Percentiles rank a stretch among this genome's conserved stretches.
These are phyloP conservation scores for Pseudisothecium myosuroides DNA, from an alignment of 225 moss, liverwort and hornwort genomes.

Conservation along the genomic window DNA sequence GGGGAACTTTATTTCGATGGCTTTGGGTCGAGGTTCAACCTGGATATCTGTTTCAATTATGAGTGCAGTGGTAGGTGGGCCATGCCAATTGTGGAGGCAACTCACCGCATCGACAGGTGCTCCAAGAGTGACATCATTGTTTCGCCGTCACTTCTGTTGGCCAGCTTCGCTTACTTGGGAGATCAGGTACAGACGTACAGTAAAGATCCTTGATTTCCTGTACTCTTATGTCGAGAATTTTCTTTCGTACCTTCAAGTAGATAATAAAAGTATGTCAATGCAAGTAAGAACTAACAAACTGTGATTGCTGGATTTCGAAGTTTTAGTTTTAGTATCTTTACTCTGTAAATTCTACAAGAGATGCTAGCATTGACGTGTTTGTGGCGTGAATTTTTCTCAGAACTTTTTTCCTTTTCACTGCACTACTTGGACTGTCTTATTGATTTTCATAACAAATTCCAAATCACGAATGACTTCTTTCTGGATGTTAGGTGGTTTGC, in stretches of 20 bases:
- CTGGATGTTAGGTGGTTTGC: too few relatives aligned
- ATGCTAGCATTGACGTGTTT: not conserved
- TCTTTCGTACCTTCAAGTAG: not conserved
- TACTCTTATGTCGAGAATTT: not conserved
- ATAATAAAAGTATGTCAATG: not conserved
- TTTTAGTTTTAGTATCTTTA: not conserved
- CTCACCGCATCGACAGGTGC: slow-evolving; percentile 56
- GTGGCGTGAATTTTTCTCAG: not conserved
- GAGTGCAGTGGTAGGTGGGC: slow-evolving; percentile 23
- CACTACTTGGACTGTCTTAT: too few relatives aligned
- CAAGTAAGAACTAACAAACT: not conserved
- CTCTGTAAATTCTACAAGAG: too few relatives aligned
- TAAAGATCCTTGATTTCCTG: not conserved
- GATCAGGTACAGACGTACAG: slow-evolving; percentile 62
- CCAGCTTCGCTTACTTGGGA: slow-evolving; percentile 72
- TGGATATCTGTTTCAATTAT: not conserved
- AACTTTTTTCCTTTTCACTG: too few relatives aligned
- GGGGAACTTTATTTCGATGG: not conserved
- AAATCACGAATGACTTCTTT: too few relatives aligned
- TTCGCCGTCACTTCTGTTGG: slow-evolving; percentile 85
- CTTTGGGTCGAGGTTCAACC: not conserved
- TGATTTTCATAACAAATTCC: not conserved
- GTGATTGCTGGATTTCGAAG: not conserved
- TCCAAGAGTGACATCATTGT: slow-evolving; percentile 87
- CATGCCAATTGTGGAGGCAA: slow-evolving; percentile 52